Percentiles rank a stretch among this genome's conserved stretches.
phyloP scores from a whole-genome alignment of 2,329 filamentous ascomycete species.

The Aspergillus sp. region DNA sequence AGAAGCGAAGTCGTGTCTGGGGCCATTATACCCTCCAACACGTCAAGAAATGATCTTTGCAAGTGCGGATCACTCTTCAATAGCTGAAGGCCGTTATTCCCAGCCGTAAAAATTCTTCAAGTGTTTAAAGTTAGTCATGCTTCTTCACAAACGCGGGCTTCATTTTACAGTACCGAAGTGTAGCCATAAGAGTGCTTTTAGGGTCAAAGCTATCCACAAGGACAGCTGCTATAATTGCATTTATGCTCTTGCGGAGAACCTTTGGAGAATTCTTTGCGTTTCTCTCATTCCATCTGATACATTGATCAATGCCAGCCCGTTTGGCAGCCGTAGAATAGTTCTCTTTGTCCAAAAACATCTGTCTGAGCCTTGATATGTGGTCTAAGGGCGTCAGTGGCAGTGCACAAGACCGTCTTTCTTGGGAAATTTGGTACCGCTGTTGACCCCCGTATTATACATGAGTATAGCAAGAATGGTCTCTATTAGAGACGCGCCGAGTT shows the following conservation, averaged over 20 bases:
- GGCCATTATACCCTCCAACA: not conserved
- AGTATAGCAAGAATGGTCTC: not conserved
- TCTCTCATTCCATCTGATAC: not conserved
- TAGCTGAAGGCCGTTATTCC: not conserved
- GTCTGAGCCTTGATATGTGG: not conserved
- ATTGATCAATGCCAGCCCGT: conserved; percentile 3
- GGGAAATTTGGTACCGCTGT: not conserved
- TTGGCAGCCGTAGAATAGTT: conserved; percentile 2
- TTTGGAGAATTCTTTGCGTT: not conserved
- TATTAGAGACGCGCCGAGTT: not conserved
- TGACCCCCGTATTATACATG: not conserved
- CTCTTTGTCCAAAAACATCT: conserved; percentile 2
- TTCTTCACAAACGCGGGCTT: not conserved
- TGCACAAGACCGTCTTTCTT: too few relatives aligned
- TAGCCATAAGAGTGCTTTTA: not conserved
- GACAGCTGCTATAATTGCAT: conserved; percentile 8
- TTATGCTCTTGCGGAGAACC: conserved; percentile 3
- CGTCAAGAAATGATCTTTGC: not conserved
- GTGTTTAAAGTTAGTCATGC: not conserved
- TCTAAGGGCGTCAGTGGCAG: not conserved
- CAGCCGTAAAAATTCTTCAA: not conserved
- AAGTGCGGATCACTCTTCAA: not conserved
- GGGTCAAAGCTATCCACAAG: conserved; percentile 1
- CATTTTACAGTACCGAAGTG: not conserved
- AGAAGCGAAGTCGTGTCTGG: not conserved